Conservation (phyloP, 306 rosid species). For the Vachellia collinsii region DNA sequence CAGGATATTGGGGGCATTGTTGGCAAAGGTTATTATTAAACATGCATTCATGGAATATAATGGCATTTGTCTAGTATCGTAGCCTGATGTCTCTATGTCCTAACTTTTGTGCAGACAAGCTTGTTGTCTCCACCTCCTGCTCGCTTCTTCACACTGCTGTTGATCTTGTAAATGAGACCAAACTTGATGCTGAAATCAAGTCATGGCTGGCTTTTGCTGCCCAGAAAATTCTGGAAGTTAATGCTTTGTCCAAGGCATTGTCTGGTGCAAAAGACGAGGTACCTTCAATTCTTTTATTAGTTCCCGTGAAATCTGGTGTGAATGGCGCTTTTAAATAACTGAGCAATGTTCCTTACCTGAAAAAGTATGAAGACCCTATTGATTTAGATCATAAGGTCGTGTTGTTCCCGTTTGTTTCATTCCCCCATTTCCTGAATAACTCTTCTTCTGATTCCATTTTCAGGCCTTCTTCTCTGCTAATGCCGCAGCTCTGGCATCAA, state of each 20-base stretch:
- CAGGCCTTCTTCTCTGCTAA: constrained; percentile 75
- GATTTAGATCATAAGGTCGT: neutral
- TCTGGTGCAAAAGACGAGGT: constrained; percentile 77
- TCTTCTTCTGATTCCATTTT: constrained; percentile 27
- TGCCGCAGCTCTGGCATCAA: constrained; percentile 72
- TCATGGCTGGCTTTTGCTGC: constrained; percentile 97
- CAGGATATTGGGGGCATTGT: constrained; percentile 60
- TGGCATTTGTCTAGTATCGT: neutral
- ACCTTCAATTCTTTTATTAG: constrained; percentile 1
- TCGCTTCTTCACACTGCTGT: constrained; percentile 95
- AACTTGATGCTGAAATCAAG: constrained; percentile 78
- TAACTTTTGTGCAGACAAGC: constrained; percentile 55
- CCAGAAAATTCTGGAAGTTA: constrained; percentile 84
- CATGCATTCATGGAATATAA: constrained; percentile 14
- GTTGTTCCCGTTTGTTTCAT: constrained; percentile 15
- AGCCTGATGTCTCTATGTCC: constrained; percentile 16
- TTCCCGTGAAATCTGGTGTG: neutral
- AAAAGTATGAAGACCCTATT: neutral
- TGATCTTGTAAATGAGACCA: constrained; percentile 83
- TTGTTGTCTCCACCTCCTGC: constrained; percentile 86
- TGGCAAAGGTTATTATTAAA: constrained; percentile 66
- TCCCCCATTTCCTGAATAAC: constrained; percentile 18
- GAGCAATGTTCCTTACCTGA: constrained; percentile 10
- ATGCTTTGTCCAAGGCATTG: constrained; percentile 90
- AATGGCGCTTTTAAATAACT: constrained; percentile 5